Conservation (phyloP, 208 protist genomes). For the Wallacemonas collosoma region DNA sequence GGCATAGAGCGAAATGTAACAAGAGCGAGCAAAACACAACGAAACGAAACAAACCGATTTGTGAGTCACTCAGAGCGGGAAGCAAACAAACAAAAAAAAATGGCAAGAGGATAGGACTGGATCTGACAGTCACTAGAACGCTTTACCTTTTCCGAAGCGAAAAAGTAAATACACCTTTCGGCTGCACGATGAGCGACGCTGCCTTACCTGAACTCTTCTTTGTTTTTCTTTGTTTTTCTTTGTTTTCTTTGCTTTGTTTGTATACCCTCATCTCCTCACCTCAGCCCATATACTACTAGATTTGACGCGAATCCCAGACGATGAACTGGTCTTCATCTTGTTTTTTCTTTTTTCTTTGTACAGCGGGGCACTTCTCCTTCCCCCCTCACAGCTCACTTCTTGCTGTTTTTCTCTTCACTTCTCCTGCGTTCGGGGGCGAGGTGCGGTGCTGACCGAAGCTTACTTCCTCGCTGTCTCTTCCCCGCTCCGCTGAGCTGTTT, state of each 20-base stretch:
- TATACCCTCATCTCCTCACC: background rate
- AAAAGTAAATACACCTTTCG: no score
- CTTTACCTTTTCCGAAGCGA: no score
- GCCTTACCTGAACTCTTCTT: background rate
- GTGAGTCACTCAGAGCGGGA: background rate
- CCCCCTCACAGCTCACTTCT: background rate
- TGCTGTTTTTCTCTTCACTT: slow-evolving; percentile 12
- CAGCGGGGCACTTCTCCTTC: background rate
- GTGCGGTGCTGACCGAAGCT: background rate
- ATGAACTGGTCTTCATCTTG: background rate
- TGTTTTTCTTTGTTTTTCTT: slow-evolving; percentile 22
- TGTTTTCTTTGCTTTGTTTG: slow-evolving; percentile 11
- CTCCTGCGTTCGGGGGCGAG: background rate
- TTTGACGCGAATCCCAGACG: no score
- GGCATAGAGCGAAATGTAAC: background rate
- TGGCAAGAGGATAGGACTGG: no score
- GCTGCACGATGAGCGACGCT: background rate
- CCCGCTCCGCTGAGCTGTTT: no score
- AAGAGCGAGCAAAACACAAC: background rate
- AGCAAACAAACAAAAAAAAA: no score
- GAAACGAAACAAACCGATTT: background rate
- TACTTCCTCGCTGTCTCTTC: background rate
- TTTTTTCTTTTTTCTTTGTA: slow-evolving; percentile 9
- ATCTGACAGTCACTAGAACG: no score
- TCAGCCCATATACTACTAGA: no score